phyloP scores from a whole-genome alignment of 140 eudicot genomes.

The Bidens hawaiensis region DNA sequence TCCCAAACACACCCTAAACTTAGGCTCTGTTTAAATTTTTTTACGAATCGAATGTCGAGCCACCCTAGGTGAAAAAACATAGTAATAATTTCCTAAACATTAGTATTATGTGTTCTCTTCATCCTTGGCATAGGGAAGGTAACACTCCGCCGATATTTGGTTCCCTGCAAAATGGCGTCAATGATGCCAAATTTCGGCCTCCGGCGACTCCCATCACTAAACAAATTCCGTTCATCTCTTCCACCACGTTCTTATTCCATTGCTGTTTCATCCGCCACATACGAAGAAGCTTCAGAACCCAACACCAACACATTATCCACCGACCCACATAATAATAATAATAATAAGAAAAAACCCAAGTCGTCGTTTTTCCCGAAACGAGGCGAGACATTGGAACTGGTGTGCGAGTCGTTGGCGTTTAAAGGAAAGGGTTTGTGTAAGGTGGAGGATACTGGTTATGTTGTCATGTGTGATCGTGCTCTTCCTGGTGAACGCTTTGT shows the following conservation, averaged over 20 bases:
- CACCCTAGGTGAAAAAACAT: too few species aligned
- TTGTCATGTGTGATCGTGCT: slow-evolving; percentile 92
- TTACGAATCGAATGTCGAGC: too few species aligned
- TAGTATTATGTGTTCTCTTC: too few species aligned
- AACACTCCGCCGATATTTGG: too few species aligned
- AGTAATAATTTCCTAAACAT: too few species aligned
- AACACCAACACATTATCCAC: slow-evolving; percentile 15
- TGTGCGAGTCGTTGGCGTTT: slow-evolving; percentile 74
- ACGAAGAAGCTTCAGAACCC: slow-evolving; percentile 33
- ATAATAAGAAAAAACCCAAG: slow-evolving; percentile 2
- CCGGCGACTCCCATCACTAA: slow-evolving; percentile 46
- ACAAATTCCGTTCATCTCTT: slow-evolving; percentile 36
- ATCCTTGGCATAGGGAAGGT: too few species aligned
- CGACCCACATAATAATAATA: slow-evolving; percentile 11
- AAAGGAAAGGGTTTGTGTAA: slow-evolving; percentile 89
- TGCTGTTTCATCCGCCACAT: slow-evolving; percentile 20
- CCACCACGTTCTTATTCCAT: slow-evolving; percentile 24
- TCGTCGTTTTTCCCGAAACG: slow-evolving; percentile 65
- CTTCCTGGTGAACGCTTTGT: slow-evolving; percentile 88
- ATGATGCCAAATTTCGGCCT: slow-evolving; percentile 33
- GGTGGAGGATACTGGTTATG: slow-evolving; percentile 68
- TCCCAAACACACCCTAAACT: too few species aligned
- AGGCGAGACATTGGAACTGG: slow-evolving; percentile 80
- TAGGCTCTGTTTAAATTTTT: too few species aligned
- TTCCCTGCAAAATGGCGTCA: slow-evolving; percentile 42